Percentiles rank a stretch among this genome's conserved stretches.
phyloP scores from a whole-genome alignment of 805 yeast genomes.

The Candida nemodendra region DNA sequence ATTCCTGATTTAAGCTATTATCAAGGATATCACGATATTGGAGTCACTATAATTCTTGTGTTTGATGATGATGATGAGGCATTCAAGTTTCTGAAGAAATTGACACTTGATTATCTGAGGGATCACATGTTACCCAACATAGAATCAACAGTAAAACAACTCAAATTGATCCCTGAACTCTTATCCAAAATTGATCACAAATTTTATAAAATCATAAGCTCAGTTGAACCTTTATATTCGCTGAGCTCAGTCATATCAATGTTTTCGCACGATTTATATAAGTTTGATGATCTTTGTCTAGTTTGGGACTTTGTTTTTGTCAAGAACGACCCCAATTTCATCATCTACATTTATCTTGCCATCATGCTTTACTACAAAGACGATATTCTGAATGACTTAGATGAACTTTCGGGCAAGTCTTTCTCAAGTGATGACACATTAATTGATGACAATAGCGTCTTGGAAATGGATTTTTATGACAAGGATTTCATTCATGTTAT shows the following conservation, averaged over 20 bases:
- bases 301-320: conserved; percentile 72
- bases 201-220: conserved; percentile 40
- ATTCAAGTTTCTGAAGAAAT: conserved; percentile 47
- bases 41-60: conserved; percentile 60
- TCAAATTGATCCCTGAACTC: conserved; percentile 64
- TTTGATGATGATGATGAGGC: conserved; percentile 38
- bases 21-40: conserved; percentile 92
- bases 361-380: conserved; percentile 47
- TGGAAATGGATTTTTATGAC: conserved; percentile 18
- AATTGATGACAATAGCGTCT: conserved; percentile 13
- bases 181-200: conserved; percentile 47
- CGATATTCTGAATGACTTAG: conserved; percentile 37
- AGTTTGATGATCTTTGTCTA: conserved; percentile 46
- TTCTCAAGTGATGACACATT: conserved; percentile 26
- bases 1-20: conserved; percentile 71
- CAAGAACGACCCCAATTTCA: conserved; percentile 50
- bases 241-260: conserved; percentile 76
- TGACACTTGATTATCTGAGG: conserved; percentile 64
- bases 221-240: conserved; percentile 59
- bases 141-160: conserved; percentile 62
- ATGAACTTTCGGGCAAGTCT: conserved; percentile 31
- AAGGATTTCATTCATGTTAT: conserved; percentile 29
- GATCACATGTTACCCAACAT: conserved; percentile 83
- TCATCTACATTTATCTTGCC: conserved; percentile 62
- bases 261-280: conserved; percentile 67